Evolutionary conservation across 2,329 filamentous ascomycete genomes (phyloP).

Genomic region (Fusarium cyanostomum): DNA sequence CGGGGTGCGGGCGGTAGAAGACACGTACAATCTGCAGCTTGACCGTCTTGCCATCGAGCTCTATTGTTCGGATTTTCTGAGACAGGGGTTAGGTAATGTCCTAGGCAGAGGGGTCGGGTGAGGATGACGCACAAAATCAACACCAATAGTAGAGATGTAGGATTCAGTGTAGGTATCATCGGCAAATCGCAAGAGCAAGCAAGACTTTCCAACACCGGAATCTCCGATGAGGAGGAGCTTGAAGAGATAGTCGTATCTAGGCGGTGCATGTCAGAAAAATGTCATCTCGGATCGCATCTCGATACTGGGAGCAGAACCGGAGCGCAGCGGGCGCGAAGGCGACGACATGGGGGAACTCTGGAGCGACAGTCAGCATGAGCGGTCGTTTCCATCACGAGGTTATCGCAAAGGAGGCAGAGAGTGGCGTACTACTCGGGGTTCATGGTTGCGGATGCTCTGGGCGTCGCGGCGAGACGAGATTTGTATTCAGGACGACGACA

Average conservation of each 20-base stretch:
- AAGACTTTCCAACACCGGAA: slow-evolving; percentile 99
- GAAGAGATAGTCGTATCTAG: slow-evolving; percentile 99
- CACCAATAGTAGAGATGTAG: slow-evolving; percentile 99
- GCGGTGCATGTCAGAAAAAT: slow-evolving; percentile 40
- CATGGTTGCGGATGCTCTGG: slow-evolving; percentile 67
- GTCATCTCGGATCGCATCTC: slow-evolving; percentile 21
- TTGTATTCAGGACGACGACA: slow-evolving; percentile 7
- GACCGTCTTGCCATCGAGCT: slow-evolving; percentile 99
- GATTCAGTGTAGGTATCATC: slow-evolving; percentile 99
- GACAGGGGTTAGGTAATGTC: slow-evolving; percentile 25
- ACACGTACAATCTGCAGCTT: slow-evolving; percentile 95
- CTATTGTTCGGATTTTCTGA: slow-evolving; percentile 99
- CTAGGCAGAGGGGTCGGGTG: slow-evolving; percentile 1
- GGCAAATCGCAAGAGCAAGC: slow-evolving; percentile 95
- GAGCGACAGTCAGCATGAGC: slow-evolving; percentile 38
- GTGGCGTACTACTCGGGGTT: slow-evolving; percentile 89
- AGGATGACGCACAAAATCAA: slow-evolving; percentile 85
- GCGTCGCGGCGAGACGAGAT: slow-evolving; percentile 19
- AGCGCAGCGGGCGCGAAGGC: slow-evolving; percentile 3
- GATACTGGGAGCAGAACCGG: neutral
- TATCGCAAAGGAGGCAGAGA: slow-evolving; percentile 44
- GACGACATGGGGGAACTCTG: slow-evolving; percentile 39
- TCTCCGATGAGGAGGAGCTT: slow-evolving; percentile 99
- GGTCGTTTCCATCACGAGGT: slow-evolving; percentile 43
- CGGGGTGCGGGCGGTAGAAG: neutral